Evolutionary conservation across 2,329 filamentous ascomycete genomes (phyloP).

Genomic region (Hypocrella siamensis): DNA sequence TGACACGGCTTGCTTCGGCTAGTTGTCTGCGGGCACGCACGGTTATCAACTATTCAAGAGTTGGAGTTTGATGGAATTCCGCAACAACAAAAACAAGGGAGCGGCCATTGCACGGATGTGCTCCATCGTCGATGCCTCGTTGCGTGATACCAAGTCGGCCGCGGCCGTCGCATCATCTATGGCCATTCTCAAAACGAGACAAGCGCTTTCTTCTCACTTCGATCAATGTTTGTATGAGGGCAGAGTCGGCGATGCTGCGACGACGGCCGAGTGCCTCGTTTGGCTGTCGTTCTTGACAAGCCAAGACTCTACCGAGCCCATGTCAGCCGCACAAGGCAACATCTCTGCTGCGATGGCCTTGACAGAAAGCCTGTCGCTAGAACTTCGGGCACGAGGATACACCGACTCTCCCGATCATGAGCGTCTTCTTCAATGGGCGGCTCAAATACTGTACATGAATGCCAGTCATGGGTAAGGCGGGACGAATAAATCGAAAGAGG

Average conservation of each 20-base stretch:
- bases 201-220: slow-evolving; percentile 35
- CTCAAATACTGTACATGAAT: slow-evolving; percentile 52
- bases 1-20: no score
- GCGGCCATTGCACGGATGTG: slow-evolving; percentile 24
- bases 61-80: slow-evolving; percentile 55
- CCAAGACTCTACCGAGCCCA: slow-evolving; percentile 23
- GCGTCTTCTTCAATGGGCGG: slow-evolving; percentile 50
- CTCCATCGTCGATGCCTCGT: slow-evolving; percentile 16
- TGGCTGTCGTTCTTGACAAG: slow-evolving; percentile 51
- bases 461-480: slow-evolving; percentile 35
- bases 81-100: slow-evolving; percentile 14
- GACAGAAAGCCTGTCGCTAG: slow-evolving; percentile 24
- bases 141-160: slow-evolving; percentile 5
- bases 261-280: slow-evolving; percentile 45
- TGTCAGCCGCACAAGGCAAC: slow-evolving; percentile 34
- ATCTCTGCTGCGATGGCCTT: slow-evolving; percentile 32
- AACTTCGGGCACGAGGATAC: slow-evolving; percentile 22
- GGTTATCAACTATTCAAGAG: slow-evolving; percentile 35
- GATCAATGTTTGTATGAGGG: slow-evolving; percentile 39
- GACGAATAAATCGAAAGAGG: background rate
- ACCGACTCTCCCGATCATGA: slow-evolving; percentile 32
- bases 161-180: slow-evolving; percentile 14
- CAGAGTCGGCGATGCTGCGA: slow-evolving; percentile 29
- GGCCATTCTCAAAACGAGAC: slow-evolving; percentile 34
- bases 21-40: slow-evolving; percentile 8